These are phyloP conservation scores for Aspergillus pseudotamarii DNA, from an alignment of 2,329 filamentous ascomycete genomes.

Conservation along the genomic window DNA sequence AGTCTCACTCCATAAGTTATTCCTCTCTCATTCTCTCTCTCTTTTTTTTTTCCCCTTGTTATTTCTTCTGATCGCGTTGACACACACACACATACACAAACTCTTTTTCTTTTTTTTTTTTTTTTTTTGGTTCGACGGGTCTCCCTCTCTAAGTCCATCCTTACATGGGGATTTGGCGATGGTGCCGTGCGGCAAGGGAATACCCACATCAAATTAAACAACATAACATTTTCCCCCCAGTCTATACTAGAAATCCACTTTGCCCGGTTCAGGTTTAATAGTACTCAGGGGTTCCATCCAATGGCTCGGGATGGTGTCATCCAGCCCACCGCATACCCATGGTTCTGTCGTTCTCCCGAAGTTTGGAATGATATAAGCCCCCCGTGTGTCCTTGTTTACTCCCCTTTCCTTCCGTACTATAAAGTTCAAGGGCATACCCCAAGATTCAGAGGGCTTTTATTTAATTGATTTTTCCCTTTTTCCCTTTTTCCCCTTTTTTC, in stretches of 20 bases:
- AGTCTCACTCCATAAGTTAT: not conserved
- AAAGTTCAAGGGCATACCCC: not conserved
- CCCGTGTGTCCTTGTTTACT: not conserved
- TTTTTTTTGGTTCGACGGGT: not conserved
- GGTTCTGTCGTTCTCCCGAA: slow-evolving; percentile 1
- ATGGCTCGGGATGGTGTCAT: not conserved
- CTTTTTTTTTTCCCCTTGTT: not conserved
- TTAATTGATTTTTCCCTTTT: not conserved
- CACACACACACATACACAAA: not conserved
- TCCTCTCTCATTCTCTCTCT: not conserved
- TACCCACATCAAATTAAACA: slow-evolving; percentile 6
- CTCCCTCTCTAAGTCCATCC: not conserved
- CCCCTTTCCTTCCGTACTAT: not conserved
- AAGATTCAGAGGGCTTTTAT: not conserved
- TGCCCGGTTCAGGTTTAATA: not conserved
- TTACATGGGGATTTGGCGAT: not conserved
- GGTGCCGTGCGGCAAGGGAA: not conserved
- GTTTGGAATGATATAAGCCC: not conserved
- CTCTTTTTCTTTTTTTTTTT: no score
- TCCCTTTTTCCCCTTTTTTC: not conserved
- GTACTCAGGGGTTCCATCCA: slow-evolving; percentile 1
- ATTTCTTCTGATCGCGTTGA: not conserved
- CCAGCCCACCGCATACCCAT: not conserved
- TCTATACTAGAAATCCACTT: slow-evolving; percentile 3
- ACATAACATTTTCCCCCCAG: not conserved